These are phyloP conservation scores for Linum tenue DNA, from an alignment of 345 rosid species.

Conservation along the genomic window DNA sequence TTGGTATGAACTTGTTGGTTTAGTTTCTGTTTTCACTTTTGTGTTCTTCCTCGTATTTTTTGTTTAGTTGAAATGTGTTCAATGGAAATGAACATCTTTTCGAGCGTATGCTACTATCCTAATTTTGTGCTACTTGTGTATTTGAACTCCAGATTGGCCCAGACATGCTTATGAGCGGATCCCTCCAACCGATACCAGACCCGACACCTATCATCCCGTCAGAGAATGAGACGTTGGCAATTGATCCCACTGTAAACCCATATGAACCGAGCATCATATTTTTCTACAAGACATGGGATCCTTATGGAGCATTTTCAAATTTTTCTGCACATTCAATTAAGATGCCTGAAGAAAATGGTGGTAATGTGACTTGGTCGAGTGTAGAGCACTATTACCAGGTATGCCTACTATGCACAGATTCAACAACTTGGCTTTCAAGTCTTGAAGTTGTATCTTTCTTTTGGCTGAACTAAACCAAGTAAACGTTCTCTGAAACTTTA, in stretches of 20 bases:
- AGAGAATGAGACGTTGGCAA: constrained; percentile 65
- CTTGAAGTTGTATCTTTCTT: constrained; percentile 1
- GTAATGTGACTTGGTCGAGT: constrained; percentile 56
- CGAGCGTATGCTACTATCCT: no score
- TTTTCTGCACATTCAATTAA: constrained; percentile 82
- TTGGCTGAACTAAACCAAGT: not conserved
- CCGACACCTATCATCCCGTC: constrained; percentile 69
- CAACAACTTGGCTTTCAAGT: not conserved
- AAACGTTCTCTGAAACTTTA: constrained; percentile 15
- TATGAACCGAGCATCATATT: constrained; percentile 67
- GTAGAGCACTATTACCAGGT: constrained; percentile 95
- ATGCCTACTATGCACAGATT: constrained; percentile 9
- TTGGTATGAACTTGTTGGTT: constrained; percentile 15
- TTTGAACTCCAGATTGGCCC: constrained; percentile 65
- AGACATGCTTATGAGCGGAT: constrained; percentile 87
- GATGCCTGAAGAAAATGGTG: constrained; percentile 47
- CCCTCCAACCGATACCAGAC: constrained; percentile 89
- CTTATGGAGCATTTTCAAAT: constrained; percentile 82
- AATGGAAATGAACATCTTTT: no score
- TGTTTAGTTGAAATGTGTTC: not conserved
- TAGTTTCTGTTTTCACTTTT: not conserved
- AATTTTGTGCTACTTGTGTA: constrained; percentile 5
- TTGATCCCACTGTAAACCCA: constrained; percentile 70
- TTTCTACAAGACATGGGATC: constrained; percentile 95
- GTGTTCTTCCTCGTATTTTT: not conserved